Evolutionary conservation across 169 alveolate species (phyloP), one percentile per base, ranked within the genome.

Genomic region (Toxoplasma gondii): DNA sequence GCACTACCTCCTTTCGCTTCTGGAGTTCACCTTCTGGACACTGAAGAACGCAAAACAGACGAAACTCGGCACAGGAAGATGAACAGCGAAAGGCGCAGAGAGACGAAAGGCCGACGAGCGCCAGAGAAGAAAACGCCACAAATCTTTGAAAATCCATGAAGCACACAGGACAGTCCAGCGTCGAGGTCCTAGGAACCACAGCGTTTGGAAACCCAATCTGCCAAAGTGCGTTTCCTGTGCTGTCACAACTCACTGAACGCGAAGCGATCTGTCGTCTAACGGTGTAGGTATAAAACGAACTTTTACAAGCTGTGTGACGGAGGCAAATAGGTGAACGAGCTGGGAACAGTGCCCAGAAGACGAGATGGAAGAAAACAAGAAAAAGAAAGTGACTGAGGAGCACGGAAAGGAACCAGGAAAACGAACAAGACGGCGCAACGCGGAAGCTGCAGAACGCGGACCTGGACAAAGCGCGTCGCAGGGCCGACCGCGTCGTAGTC

Each of bases 1-100:
- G 99, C 31, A 99, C 99, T 38, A 99, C 99, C 96, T 99, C 99
- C 97, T 99, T 98, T 94, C 99, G 98, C 97, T 99, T 99, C 96
- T 99, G 99, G 80, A 99, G 98, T 95, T 99, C 99, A 43, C 99
- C 99, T 88, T 99, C 99, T 9, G 99, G 99, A 96, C 99, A 99
- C 97, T 98, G 98, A n/a, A 36, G 9, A n/a, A 41, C 38, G n/a
- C 4, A 9, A 10, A 36, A 1, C 2, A 22, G 43, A n/a, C 12
- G 45, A 12, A 49, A 44, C 17, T 17, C 22, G 36, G 81, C 10
- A 88, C 16, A 88, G 17, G 67, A 36, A 84, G 39, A 34, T 22
- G n/a, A n/a, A n/a, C n/a, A n/a, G n/a, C n/a, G n/a, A n/a, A n/a
- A n/a, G n/a, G n/a, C n/a, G n/a, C n/a, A n/a, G n/a, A n/a, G n/a